Base-by-base conservation (phyloP, 2,329 filamentous ascomycete genomes). In the Sphaerulina vaccinii region DNA sequence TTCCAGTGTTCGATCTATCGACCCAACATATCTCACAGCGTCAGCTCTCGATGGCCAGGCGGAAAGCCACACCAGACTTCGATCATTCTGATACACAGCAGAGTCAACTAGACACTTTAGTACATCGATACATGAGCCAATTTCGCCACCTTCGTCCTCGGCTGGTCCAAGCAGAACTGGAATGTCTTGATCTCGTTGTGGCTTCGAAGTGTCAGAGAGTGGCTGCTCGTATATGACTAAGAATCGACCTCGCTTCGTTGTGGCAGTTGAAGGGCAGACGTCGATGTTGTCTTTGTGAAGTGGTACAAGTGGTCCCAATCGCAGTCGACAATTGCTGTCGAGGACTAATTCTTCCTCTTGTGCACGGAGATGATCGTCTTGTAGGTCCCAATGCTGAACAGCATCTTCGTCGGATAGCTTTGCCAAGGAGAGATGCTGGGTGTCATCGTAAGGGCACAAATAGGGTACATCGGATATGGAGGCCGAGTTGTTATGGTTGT, bases 201-300 rank as follows among this genome's bases (percentile, higher is more conserved):
- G 47, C 22, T 15, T 49, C 13, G 39, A 42, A 23, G n/a, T 33
- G 27, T 33, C 38, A 8, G 40, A 36, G 24, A 46, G 35, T 11
- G 37, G 19, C 42, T 54, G 46, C 22, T 54, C 46, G 40, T 54
- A 54, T 3, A 54, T 24, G 35, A 54, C 45, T 21, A 54, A 9
- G 29, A 46, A 50, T 7, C 24, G 33, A 5, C 40, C 47, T 6
- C 40, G 39, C 11, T 51, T 43, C 36, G 10, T 29, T 29, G 27
- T 15, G 18, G 47, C 36, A 8, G 45, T 39, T 10, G 16, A 3
- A 19, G 11, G 40, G 16, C 15, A 3, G 22, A 15, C 13, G 29
- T 32, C 16, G 19, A 36, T 16, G 16, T 18, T 10, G n/a, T 49
- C 46, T n/a, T 49, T 21, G 19, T 19, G 13, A 18, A 24, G 47